Evolutionary conservation across 2,329 filamentous ascomycete genomes (phyloP), one percentile per base, ranked within the genome.

Genomic region (Plectosphaerella cucumerina): DNA sequence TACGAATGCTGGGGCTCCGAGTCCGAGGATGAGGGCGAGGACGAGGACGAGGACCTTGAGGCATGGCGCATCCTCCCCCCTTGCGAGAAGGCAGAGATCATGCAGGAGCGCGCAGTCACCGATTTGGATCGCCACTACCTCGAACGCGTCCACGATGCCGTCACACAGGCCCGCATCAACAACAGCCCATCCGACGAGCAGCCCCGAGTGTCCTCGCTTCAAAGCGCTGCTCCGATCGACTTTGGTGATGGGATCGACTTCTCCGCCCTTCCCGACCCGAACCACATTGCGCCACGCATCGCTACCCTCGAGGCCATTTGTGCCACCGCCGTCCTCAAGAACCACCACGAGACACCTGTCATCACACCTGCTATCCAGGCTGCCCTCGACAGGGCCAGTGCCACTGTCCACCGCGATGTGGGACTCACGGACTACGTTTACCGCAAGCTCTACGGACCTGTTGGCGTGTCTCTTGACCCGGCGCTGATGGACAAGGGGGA

Each of bases 321-420:
- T 18, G 39, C 39, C 39, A 20, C n/a, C 17, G 39, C 39, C n/a
- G n/a, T 18, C 39, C 39, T 42, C 20, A 9, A 20, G 9, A 8
- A 14, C 17, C 15, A 15, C 34, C 15, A 21, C 6, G 15, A 21
- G 21, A 22, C 20, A 14, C 34, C 47, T 12, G 21, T 33, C 34
- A 26, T 48, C 15, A 48, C 47, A n/a, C 14, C 22, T 12, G 47
- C 47, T n/a, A 48, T 48, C 20, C 35, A 43, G 37, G 35, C n/a
- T 10, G 47, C 47, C 35, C 14, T 48, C 14, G 9, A 12, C 5
- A n/a, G 15, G 15, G n/a, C 47, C 20, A 12, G 12, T 8, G 18
- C 21, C n/a, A 37, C 22, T 12, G 9, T 37, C 14, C 18, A 31
- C n/a, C 22, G 20, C 22, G 75, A 81, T 58, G 70, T 74, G 44